phyloP scores from a whole-genome alignment of 2,329 filamentous ascomycete species.

The Neoarthrinium moseri region DNA sequence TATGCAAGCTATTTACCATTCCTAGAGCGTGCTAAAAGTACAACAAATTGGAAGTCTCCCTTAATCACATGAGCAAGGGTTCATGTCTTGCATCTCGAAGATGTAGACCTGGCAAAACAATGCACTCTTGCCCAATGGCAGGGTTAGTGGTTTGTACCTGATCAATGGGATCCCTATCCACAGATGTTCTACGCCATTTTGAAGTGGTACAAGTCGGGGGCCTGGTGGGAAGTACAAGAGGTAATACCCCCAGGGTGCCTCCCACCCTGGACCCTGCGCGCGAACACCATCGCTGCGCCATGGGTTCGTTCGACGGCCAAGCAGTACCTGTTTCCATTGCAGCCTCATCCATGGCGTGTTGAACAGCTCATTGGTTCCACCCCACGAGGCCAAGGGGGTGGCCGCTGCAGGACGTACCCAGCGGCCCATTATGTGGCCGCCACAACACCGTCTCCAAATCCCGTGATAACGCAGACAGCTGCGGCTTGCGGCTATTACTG shows the following conservation, averaged over 20 bases:
- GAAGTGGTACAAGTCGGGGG: not conserved
- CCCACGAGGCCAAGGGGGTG: conserved; percentile 17
- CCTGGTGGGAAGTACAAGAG: not conserved
- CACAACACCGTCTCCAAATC: conserved; percentile 2
- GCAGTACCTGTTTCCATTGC: conserved; percentile 23
- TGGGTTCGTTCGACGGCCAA: not conserved
- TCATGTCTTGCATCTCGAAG: not conserved
- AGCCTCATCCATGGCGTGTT: conserved; percentile 24
- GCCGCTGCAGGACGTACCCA: conserved; percentile 23
- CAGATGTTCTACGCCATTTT: not conserved
- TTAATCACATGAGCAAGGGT: conserved; percentile 2
- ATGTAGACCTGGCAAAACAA: not conserved
- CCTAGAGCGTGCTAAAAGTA: too few species aligned
- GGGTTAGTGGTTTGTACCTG: too few species aligned
- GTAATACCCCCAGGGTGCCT: not conserved
- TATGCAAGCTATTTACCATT: too few species aligned
- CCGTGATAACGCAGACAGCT: too few species aligned
- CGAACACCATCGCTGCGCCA: too few species aligned
- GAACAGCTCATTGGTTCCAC: conserved; percentile 26
- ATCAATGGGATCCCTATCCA: too few species aligned
- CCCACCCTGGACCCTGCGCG: not conserved
- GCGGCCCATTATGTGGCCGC: conserved; percentile 12
- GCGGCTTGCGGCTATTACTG: not conserved
- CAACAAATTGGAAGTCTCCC: not conserved
- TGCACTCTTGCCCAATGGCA: not conserved